Evolutionary conservation across 1,284 basidiomycete genomes (phyloP).

Genomic region (Moniliella sp.): DNA sequence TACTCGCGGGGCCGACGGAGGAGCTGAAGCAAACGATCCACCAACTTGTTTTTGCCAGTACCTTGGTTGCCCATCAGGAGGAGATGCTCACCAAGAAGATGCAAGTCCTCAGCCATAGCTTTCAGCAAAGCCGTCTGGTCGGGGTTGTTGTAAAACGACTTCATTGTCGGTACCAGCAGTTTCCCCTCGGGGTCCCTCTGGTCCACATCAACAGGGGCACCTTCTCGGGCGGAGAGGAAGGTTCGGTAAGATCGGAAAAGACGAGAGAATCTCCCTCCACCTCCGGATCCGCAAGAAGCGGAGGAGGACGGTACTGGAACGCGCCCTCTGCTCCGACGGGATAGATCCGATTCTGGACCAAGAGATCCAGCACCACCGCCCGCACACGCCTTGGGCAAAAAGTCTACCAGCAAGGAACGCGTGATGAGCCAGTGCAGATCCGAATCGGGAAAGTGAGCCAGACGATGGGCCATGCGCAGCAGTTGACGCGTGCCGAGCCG

Average conservation of each 20-base stretch:
- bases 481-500: constrained; percentile 33
- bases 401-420: constrained; percentile 30
- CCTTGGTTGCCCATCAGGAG: constrained; percentile 35
- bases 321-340: constrained; percentile 22
- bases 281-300: constrained; percentile 11
- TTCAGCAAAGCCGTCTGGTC: constrained; percentile 28
- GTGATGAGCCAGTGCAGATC: constrained; percentile 24
- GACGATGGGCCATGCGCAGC: constrained; percentile 27
- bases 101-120: constrained; percentile 31
- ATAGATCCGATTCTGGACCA: constrained; percentile 19
- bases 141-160: constrained; percentile 31
- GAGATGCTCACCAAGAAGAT: constrained; percentile 29
- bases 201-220: constrained; percentile 22
- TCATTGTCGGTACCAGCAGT: constrained; percentile 26
- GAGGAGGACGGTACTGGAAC: constrained; percentile 13
- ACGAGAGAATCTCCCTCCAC: constrained; percentile 6
- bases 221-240: constrained; percentile 3
- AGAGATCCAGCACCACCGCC: constrained; percentile 18
- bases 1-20: constrained; percentile 34
- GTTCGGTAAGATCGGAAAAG: constrained; percentile 7
- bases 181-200: constrained; percentile 24
- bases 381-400: constrained; percentile 32
- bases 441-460: constrained; percentile 20
- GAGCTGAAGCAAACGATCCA: constrained; percentile 32
- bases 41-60: constrained; percentile 35